These are phyloP conservation scores for Ganoderma sinense DNA, from an alignment of 1,284 basidiomycete species.

Conservation along the genomic window DNA sequence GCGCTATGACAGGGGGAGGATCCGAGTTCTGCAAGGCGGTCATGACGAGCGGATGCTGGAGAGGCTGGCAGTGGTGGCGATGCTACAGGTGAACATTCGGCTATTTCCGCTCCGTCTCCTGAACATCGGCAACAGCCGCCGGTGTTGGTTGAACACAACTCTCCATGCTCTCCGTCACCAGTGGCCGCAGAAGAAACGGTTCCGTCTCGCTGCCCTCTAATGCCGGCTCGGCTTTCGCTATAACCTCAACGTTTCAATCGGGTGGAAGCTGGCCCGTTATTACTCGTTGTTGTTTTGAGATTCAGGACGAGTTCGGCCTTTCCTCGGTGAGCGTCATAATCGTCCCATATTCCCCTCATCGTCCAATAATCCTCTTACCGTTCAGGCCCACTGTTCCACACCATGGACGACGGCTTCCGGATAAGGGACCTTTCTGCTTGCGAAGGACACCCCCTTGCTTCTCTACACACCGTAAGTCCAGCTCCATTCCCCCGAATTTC, in stretches of 20 bases:
- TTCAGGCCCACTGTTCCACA: conserved; percentile 11
- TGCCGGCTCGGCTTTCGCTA: not conserved
- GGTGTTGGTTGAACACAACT: not conserved
- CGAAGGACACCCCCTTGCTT: conserved; percentile 2
- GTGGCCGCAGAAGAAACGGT: not conserved
- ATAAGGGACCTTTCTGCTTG: conserved; percentile 10
- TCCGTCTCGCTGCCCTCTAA: not conserved
- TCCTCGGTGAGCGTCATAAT: conserved; percentile 26
- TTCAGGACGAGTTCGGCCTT: conserved; percentile 19
- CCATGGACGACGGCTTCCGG: conserved; percentile 10
- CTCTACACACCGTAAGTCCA: conserved; percentile 19
- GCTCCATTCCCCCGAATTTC: conserved; percentile 28
- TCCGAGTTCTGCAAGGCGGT: too few species aligned
- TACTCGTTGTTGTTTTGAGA: not conserved
- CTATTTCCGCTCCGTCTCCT: not conserved
- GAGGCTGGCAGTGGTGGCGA: not conserved
- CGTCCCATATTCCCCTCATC: conserved; percentile 9
- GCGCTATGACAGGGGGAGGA: not conserved
- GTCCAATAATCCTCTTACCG: conserved; percentile 14
- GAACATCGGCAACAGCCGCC: not conserved
- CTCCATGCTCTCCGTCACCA: not conserved
- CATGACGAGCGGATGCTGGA: too few species aligned
- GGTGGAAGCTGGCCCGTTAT: not conserved
- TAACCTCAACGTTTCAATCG: not conserved
- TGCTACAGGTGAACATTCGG: not conserved